Evolutionary conservation across 768 basidiomycete species (phyloP).

Genomic region (Suillus hirtellus): DNA sequence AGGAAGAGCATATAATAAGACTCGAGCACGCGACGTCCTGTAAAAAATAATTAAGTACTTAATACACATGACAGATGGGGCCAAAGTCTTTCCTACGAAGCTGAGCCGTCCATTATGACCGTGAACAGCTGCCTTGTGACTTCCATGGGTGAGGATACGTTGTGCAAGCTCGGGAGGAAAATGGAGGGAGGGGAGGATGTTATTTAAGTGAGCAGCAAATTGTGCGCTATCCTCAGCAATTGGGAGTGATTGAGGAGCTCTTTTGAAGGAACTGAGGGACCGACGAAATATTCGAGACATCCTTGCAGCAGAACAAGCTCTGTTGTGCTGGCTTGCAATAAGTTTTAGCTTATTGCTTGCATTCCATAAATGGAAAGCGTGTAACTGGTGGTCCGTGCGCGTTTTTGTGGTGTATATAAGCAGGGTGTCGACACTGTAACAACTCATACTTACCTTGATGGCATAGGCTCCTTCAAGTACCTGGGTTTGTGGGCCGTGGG

Average conservation of each 20-base stretch:
- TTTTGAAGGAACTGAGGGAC: constrained; percentile 4
- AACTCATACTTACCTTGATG: constrained; percentile 66
- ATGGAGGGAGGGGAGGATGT: constrained; percentile 61
- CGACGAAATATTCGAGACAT: constrained; percentile 8
- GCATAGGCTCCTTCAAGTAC: constrained; percentile 54
- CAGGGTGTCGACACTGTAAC: rapidly evolving
- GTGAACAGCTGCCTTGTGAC: constrained; percentile 61
- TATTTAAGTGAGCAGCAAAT: constrained; percentile 57
- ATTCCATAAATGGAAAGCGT: background rate
- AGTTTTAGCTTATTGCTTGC: background rate
- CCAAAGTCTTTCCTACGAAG: constrained; percentile 64
- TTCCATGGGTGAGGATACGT: constrained; percentile 76
- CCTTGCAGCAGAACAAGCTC: background rate
- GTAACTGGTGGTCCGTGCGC: constrained; percentile 27
- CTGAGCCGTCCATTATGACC: constrained; percentile 74
- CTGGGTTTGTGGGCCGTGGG: constrained; percentile 57
- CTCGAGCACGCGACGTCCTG: constrained; percentile 77
- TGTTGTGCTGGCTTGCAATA: background rate
- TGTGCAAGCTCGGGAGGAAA: constrained; percentile 73
- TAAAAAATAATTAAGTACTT: background rate
- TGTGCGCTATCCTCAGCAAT: constrained; percentile 21
- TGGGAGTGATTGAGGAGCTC: background rate
- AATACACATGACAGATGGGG: background rate
- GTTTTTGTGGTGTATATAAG: constrained; percentile 14
- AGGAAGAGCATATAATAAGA: constrained; percentile 76